These are phyloP conservation scores for Cucumis melo DNA, from an alignment of 306 rosid species.

Conservation along the genomic window DNA sequence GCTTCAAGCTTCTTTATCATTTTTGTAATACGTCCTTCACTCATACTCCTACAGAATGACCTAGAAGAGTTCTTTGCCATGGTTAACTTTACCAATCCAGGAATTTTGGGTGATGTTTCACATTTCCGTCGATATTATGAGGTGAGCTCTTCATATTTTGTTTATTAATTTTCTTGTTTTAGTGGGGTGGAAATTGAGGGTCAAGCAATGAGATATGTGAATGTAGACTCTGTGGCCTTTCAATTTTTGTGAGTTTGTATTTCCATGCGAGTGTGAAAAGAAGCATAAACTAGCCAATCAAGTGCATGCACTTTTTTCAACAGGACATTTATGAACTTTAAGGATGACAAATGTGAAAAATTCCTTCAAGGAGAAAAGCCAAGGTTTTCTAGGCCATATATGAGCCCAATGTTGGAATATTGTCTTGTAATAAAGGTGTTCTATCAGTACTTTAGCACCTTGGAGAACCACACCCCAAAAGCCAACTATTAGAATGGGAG, in stretches of 20 bases:
- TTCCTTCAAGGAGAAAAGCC: background rate
- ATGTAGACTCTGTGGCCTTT: background rate
- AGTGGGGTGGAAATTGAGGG: background rate
- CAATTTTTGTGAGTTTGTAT: background rate
- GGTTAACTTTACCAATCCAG: conserved; percentile 92
- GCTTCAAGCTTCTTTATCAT: background rate
- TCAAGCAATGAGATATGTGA: background rate
- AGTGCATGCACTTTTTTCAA: background rate
- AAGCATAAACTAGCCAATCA: background rate
- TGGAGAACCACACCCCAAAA: too few relatives aligned
- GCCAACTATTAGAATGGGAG: too few relatives aligned
- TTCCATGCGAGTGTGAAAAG: background rate
- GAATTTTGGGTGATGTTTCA: conserved; percentile 58
- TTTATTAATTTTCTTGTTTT: background rate
- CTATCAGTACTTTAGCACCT: too few relatives aligned
- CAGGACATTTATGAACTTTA: background rate
- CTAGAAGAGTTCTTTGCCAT: conserved; percentile 87
- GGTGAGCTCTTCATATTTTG: conserved; percentile 27
- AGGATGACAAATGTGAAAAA: background rate
- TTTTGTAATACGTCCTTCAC: background rate
- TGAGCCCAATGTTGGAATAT: background rate
- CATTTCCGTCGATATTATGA: conserved; percentile 80
- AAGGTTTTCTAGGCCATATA: background rate
- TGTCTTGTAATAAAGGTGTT: background rate
- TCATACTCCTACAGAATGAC: conserved; percentile 58